A percentile compares a stretch with the other conserved stretches of the same genome.
Evolutionary conservation across 78 protist species (phyloP).

Genomic region (Fonticula alba): DNA sequence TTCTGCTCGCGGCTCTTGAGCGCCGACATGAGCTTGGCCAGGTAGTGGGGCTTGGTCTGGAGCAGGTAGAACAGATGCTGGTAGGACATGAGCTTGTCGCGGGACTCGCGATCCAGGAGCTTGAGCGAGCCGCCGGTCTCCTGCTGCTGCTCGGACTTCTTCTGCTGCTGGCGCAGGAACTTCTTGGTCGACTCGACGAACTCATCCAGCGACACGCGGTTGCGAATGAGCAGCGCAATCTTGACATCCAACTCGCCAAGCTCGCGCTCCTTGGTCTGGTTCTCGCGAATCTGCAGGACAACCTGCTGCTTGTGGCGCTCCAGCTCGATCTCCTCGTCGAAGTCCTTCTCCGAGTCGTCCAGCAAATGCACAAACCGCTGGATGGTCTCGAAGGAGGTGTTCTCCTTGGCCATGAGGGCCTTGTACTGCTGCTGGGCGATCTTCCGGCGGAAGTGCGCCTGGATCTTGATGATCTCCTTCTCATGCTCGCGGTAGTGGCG

Average conservation of each 20-base stretch:
- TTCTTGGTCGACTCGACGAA: constrained; percentile 1
- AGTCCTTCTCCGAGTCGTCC: constrained; percentile 1
- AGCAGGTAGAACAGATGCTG: constrained; percentile 31
- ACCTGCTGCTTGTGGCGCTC: not conserved
- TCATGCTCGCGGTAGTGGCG: not conserved
- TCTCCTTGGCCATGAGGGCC: not conserved
- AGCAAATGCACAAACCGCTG: constrained; percentile 3
- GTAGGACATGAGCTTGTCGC: constrained; percentile 4
- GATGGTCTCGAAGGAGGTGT: not conserved
- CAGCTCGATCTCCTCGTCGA: constrained; percentile 10
- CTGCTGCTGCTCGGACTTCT: not conserved
- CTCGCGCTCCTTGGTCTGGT: not conserved
- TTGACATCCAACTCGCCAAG: constrained; percentile 10
- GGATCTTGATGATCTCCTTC: not conserved
- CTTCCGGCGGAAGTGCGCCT: not conserved
- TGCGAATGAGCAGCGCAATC: constrained; percentile 15
- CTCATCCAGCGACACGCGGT: constrained; percentile 1
- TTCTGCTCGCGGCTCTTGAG: constrained; percentile 6
- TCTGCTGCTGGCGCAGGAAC: not conserved
- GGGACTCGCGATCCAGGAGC: constrained; percentile 3
- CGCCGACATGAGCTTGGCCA: constrained; percentile 23
- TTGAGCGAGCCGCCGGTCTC: not conserved
- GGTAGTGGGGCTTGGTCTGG: constrained; percentile 33
- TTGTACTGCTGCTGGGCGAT: not conserved
- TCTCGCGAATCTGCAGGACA: constrained; percentile 3